Evolutionary conservation across 257 asterid species (phyloP).

Genomic region (Petunia axillaris): DNA sequence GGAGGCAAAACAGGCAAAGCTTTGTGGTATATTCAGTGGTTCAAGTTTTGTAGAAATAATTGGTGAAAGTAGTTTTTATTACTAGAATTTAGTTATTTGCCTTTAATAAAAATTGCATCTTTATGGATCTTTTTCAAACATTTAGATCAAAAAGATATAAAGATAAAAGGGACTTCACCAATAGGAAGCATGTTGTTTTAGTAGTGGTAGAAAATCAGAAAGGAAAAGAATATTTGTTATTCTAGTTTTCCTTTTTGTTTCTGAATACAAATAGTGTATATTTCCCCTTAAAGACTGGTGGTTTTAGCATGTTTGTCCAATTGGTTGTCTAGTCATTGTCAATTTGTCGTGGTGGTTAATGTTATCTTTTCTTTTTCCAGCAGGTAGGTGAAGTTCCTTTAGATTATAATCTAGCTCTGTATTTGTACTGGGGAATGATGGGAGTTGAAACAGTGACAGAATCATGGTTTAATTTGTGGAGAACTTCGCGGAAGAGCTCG

Average conservation of each 20-base stretch:
- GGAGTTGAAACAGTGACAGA: conserved; percentile 61
- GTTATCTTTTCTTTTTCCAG: not conserved
- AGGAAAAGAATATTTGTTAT: not conserved
- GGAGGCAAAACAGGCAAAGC: not conserved
- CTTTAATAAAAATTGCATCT: not conserved
- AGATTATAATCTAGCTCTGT: conserved; percentile 33
- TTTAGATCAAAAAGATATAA: not conserved
- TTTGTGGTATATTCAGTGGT: not conserved
- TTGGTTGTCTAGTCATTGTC: conserved; percentile 15
- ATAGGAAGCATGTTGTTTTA: not conserved
- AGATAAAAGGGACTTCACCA: not conserved
- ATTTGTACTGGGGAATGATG: conserved; percentile 44
- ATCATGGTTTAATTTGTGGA: conserved; percentile 76
- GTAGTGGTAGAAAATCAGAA: not conserved
- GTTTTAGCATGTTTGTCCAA: not conserved
- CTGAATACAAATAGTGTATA: not conserved
- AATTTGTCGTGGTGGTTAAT: conserved; percentile 25
- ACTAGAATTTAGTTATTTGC: not conserved
- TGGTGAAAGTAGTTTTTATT: conserved; percentile 14
- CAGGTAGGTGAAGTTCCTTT: conserved; percentile 37
- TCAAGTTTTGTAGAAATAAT: not conserved
- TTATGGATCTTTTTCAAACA: not conserved
- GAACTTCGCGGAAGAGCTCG: conserved; percentile 55
- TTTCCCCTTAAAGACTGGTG: not conserved
- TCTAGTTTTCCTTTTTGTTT: not conserved